These are phyloP conservation scores for Lodderomyces margitis DNA, from an alignment of 1,139 yeast genomes.

Conservation along the genomic window DNA sequence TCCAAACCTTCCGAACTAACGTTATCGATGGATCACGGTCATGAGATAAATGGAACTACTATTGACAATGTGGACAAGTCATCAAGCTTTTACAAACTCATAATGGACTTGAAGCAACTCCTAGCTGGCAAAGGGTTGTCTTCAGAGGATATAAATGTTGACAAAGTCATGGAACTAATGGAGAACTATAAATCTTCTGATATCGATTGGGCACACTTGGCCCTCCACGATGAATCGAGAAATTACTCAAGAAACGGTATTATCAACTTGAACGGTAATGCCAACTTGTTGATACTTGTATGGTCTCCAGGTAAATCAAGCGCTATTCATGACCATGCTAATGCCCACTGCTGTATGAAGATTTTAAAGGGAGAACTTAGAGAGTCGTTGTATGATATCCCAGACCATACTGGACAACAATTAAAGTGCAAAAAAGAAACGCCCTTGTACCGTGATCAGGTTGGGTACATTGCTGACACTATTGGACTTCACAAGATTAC, in stretches of 20 bases:
- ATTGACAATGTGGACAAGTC: conserved; percentile 13
- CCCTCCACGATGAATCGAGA: conserved; percentile 51
- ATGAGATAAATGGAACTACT: conserved; percentile 13
- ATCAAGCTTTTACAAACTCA: conserved; percentile 16
- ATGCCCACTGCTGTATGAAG: conserved; percentile 71
- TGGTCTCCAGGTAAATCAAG: conserved; percentile 73
- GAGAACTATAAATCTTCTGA: conserved; percentile 47
- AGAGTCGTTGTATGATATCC: conserved; percentile 60
- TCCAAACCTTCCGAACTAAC: neutral
- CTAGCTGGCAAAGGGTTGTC: conserved; percentile 37
- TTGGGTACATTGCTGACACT: conserved; percentile 65
- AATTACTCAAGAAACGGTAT: conserved; percentile 65
- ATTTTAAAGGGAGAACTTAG: conserved; percentile 57
- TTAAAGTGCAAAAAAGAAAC: conserved; percentile 35
- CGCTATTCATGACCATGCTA: conserved; percentile 74
- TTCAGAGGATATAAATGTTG: conserved; percentile 56
- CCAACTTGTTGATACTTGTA: conserved; percentile 63
- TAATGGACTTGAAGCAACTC: conserved; percentile 28
- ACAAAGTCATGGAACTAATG: conserved; percentile 45
- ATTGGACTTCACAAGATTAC: conserved; percentile 67
- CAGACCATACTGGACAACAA: conserved; percentile 27
- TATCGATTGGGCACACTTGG: conserved; percentile 60
- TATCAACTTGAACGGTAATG: conserved; percentile 64
- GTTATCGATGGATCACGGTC: conserved; percentile 12
- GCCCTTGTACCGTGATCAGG: conserved; percentile 41